Evolutionary conservation across 2,329 filamentous ascomycete species (phyloP), one percentile per base, ranked within the genome.

Genomic region (Ophiocordyceps robertsii): DNA sequence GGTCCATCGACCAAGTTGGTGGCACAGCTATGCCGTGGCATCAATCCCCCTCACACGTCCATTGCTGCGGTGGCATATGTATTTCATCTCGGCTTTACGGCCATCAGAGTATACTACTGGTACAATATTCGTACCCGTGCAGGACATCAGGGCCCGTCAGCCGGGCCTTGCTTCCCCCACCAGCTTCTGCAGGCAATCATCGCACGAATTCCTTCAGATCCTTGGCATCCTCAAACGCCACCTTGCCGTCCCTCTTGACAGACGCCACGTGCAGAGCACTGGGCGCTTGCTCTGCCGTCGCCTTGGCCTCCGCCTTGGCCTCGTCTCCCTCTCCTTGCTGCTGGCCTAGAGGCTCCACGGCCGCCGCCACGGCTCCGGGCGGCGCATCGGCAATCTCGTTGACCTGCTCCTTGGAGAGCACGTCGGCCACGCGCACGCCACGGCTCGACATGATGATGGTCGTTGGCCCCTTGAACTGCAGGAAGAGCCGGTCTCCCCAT

Each of bases 401-500:
- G 43, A 96, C 76, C 50, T 98, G 82, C 40, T 80, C 75, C 27
- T 73, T 70, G 5, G 81, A 85, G 49, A 98, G 68, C 3, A 84
- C 75, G 49, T 98, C 90, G 42, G 77, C 79, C 37, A 94, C 66
- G 14, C 83, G 73, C 19, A 85, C 77, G 13, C 81, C 88, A n/a
- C 90, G 78, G 41, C 87, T 93, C 49, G 94, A 93, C 54, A 98
- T 69, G 37, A 96, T 71, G 39, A 98, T 75, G 2, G 84, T 95
- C 6, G 76, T 77, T 2, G 92, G 92, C 0, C 92, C 92, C 44
- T 81, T 75, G 58, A 98, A 95, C 56, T 85, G 84, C 29, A 98
- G 68, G 63, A 96, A 96, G 24, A 96, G 69, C 63, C 90, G 69
- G 58, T 98, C 92, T 19, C 92, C 92, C 86, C 88, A 96, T 44